These are phyloP conservation scores for Skeletonema potamos DNA, from an alignment of 108 stramenopile species.

Conservation along the genomic window DNA sequence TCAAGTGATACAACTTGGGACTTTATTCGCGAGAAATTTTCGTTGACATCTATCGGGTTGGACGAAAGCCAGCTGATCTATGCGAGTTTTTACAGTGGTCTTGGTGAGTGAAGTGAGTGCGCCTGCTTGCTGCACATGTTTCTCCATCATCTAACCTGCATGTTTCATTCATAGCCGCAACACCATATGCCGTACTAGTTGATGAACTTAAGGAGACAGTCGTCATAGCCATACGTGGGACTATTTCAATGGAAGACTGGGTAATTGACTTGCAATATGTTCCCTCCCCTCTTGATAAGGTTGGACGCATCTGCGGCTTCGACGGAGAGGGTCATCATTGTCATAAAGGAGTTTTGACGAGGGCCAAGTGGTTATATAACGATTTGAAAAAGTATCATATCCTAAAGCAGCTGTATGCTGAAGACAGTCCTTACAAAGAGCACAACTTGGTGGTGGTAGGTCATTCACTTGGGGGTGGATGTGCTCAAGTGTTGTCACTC, in stretches of 20 bases:
- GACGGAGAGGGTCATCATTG: conserved; percentile 51
- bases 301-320: conserved; percentile 52
- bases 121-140: not conserved
- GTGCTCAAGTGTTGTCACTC: conserved; percentile 58
- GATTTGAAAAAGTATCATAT: conserved; percentile 45
- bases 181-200: conserved; percentile 38
- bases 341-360: conserved; percentile 49
- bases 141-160: not conserved
- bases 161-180: not conserved
- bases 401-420: conserved; percentile 20
- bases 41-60: conserved; percentile 15
- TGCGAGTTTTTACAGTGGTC: conserved; percentile 35
- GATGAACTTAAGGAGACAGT: conserved; percentile 34
- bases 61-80: conserved; percentile 27
- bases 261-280: conserved; percentile 64
- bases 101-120: not conserved
- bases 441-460: conserved; percentile 47
- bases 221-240: conserved; percentile 41
- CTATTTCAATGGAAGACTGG: conserved; percentile 52
- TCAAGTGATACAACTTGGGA: not conserved
- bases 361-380: conserved; percentile 58
- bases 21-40: not conserved
- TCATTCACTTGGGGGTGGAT: conserved; percentile 71
- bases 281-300: conserved; percentile 45
- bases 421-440: conserved; percentile 21